Percentiles rank a stretch among this genome's conserved stretches.
phyloP scores from a whole-genome alignment of 352 stramenopile species.

The Phytophthora lateralis region DNA sequence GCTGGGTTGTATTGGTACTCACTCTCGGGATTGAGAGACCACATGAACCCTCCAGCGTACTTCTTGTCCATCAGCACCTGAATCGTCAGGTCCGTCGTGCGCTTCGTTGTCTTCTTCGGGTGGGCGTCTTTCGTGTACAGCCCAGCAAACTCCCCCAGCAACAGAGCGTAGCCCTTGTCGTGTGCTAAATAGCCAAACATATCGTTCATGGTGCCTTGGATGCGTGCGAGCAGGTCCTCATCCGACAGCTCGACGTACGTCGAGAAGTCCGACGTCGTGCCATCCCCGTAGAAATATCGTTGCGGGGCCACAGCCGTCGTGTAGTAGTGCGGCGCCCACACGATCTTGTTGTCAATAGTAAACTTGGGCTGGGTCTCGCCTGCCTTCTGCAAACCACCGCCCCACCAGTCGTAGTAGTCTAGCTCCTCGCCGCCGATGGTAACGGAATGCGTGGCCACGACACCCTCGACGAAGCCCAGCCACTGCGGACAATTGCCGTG shows the following conservation, averaged over 20 bases:
- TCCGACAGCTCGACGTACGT: slow-evolving; percentile 69
- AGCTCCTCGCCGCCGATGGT: slow-evolving; percentile 51
- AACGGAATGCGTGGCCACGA: slow-evolving; percentile 53
- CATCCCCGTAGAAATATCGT: slow-evolving; percentile 74
- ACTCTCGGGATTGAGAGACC: slow-evolving; percentile 82
- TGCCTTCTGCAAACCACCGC: slow-evolving; percentile 70
- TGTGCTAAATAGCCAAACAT: slow-evolving; percentile 81
- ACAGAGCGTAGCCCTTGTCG: slow-evolving; percentile 52
- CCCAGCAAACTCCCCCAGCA: slow-evolving; percentile 78
- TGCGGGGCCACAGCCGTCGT: slow-evolving; percentile 77
- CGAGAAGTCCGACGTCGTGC: slow-evolving; percentile 52
- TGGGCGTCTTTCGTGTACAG: slow-evolving; percentile 75
- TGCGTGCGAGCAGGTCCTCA: slow-evolving; percentile 44
- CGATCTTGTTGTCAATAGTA: slow-evolving; percentile 71
- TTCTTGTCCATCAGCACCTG: slow-evolving; percentile 63
- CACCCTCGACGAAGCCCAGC: slow-evolving; percentile 81
- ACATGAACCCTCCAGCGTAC: slow-evolving; percentile 84
- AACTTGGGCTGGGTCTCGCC: slow-evolving; percentile 51
- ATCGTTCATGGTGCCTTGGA: slow-evolving; percentile 69
- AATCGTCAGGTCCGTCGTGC: slow-evolving; percentile 75
- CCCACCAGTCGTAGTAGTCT: slow-evolving; percentile 87
- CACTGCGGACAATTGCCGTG: slow-evolving; percentile 72
- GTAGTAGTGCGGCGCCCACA: slow-evolving; percentile 86
- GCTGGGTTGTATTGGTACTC: slow-evolving; percentile 80
- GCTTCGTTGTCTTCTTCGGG: slow-evolving; percentile 71